phyloP scores from a whole-genome alignment of 169 alveolate genomes.

The Eimeria falciformis region DNA sequence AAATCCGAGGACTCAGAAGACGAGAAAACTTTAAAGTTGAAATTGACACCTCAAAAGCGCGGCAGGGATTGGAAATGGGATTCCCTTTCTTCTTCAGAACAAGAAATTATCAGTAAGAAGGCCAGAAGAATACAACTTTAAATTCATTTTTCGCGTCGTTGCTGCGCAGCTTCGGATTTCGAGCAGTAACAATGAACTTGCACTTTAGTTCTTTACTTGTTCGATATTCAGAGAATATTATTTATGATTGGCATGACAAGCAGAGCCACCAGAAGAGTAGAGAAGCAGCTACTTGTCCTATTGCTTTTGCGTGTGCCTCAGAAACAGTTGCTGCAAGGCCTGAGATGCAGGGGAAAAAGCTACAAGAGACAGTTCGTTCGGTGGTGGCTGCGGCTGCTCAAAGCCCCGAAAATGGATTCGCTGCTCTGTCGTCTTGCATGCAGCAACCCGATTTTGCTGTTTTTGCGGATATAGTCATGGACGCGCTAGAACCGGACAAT shows the following conservation, averaged over 20 bases:
- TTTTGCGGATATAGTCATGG: neutral
- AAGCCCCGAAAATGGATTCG: neutral
- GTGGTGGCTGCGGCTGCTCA: slow-evolving; percentile 10
- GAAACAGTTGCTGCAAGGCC: neutral
- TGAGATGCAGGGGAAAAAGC: neutral
- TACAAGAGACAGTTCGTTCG: neutral
- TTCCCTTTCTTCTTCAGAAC: too few species aligned
- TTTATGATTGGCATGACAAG: neutral
- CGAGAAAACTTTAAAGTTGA: too few species aligned
- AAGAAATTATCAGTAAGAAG: too few species aligned
- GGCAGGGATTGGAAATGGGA: too few species aligned
- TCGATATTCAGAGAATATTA: too few species aligned
- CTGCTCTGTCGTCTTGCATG: neutral
- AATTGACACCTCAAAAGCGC: too few species aligned
- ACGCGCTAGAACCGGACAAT: neutral
- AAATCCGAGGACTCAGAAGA: too few species aligned
- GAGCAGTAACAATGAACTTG: too few species aligned
- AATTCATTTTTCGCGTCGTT: too few species aligned
- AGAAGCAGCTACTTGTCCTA: neutral
- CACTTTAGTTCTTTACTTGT: too few species aligned
- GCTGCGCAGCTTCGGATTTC: too few species aligned
- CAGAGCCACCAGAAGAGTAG: neutral
- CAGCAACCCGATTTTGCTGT: neutral
- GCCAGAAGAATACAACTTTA: too few species aligned
- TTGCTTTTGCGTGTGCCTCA: neutral